phyloP scores from a whole-genome alignment of 2,329 filamentous ascomycete genomes.

The Chaetomium sp. region DNA sequence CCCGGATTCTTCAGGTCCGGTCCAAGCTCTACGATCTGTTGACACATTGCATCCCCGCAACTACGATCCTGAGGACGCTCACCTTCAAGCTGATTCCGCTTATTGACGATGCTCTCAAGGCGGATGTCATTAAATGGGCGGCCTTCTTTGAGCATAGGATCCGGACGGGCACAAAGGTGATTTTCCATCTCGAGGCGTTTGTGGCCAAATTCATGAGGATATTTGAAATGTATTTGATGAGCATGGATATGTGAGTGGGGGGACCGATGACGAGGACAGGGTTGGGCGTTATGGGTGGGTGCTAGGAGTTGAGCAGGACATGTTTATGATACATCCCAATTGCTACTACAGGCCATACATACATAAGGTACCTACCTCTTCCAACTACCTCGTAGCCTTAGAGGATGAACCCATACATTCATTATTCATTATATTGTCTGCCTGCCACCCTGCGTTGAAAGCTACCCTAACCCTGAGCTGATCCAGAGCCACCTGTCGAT shows the following conservation, averaged over 20 bases:
- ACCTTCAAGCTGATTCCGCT: slow-evolving; percentile 89
- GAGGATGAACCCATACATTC: background rate
- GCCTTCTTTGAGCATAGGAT: slow-evolving; percentile 97
- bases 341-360: background rate
- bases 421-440: too few relatives aligned
- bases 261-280: background rate
- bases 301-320: slow-evolving; percentile 2
- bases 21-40: slow-evolving; percentile 96
- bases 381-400: too few relatives aligned
- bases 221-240: slow-evolving; percentile 88
- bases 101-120: slow-evolving; percentile 86
- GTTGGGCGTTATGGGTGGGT: slow-evolving; percentile 10
- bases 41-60: slow-evolving; percentile 95
- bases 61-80: slow-evolving; percentile 89
- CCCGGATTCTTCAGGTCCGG: slow-evolving; percentile 82
- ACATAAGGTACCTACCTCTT: too few relatives aligned
- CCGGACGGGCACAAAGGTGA: slow-evolving; percentile 88
- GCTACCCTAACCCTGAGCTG: background rate
- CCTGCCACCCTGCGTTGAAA: background rate
- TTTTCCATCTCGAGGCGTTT: slow-evolving; percentile 97
- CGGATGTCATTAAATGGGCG: slow-evolving; percentile 92
- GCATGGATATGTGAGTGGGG: slow-evolving; percentile 69
- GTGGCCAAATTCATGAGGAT: slow-evolving; percentile 98
- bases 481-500: background rate
- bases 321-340: background rate